Evolutionary conservation across 2,329 filamentous ascomycete genomes (phyloP).

Genomic region (Phaeosphaeriaceae sp.): DNA sequence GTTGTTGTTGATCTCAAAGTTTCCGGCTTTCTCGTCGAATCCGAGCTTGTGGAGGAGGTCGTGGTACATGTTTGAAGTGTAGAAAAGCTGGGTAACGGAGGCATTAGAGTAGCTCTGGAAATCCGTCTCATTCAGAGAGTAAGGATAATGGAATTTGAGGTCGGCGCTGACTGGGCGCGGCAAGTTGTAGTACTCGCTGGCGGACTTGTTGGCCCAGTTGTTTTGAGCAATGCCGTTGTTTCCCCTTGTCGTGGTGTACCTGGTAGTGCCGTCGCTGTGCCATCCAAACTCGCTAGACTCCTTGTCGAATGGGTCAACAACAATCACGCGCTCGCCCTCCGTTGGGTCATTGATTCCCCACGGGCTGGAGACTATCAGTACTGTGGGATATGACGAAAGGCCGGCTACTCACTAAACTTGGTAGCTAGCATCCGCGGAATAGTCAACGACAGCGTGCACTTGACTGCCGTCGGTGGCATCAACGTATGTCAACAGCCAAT

Average conservation of each 20-base stretch:
- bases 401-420: constrained; percentile 58
- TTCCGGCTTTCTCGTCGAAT: constrained; percentile 66
- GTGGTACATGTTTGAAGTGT: constrained; percentile 67
- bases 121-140: constrained; percentile 31
- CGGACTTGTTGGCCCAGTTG: constrained; percentile 54
- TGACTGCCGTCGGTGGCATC: constrained; percentile 58
- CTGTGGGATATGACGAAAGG: background rate
- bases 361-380: constrained; percentile 25
- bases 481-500: constrained; percentile 68
- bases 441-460: constrained; percentile 65
- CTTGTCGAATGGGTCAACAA: constrained; percentile 60
- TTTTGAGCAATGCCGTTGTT: constrained; percentile 67
- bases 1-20: constrained; percentile 67
- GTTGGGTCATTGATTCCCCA: constrained; percentile 65
- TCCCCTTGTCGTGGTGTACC: constrained; percentile 63
- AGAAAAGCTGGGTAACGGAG: constrained; percentile 67
- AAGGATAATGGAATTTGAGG: constrained; percentile 54
- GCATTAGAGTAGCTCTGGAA: constrained; percentile 58
- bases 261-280: constrained; percentile 57
- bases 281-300: constrained; percentile 62
- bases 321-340: constrained; percentile 54
- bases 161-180: constrained; percentile 57
- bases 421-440: constrained; percentile 64
- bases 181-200: constrained; percentile 54
- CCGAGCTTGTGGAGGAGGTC: constrained; percentile 66